Conservation (phyloP, 768 basidiomycete species). For the Tremella mesenterica region DNA sequence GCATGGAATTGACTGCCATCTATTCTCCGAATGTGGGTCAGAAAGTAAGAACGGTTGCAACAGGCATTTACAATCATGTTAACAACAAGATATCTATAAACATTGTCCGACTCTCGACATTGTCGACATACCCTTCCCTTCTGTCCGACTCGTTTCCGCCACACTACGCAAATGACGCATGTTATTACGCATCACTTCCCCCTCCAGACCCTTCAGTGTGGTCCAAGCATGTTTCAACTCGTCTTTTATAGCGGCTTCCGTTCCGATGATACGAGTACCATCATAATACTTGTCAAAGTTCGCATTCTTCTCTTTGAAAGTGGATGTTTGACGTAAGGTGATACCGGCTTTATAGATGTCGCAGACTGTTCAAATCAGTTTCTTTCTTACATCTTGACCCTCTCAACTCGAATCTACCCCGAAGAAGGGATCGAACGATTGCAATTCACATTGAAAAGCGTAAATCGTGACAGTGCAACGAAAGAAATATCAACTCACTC, state of each 20-base stretch:
- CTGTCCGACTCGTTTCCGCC: constrained; percentile 7
- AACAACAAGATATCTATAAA: too few relatives aligned
- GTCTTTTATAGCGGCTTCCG: constrained; percentile 24
- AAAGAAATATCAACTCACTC: constrained; percentile 8
- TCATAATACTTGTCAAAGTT: constrained; percentile 18
- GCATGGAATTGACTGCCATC: too few relatives aligned
- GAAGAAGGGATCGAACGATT: too few relatives aligned
- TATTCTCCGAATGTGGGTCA: too few relatives aligned
- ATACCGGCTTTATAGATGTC: constrained; percentile 16
- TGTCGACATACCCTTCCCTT: constrained; percentile 8
- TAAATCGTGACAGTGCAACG: background rate
- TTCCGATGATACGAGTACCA: constrained; percentile 20
- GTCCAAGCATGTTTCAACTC: constrained; percentile 18
- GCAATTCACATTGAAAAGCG: background rate
- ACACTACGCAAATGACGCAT: constrained; percentile 19
- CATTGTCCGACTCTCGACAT: constrained; percentile 5
- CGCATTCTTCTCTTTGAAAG: constrained; percentile 8
- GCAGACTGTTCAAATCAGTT: constrained; percentile 5
- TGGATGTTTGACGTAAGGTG: constrained; percentile 22
- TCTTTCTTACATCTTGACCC: background rate
- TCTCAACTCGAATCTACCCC: too few relatives aligned
- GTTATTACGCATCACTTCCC: constrained; percentile 11
- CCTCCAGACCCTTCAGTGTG: constrained; percentile 9
- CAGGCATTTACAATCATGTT: too few relatives aligned
- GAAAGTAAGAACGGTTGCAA: too few relatives aligned